Evolutionary conservation across 768 basidiomycete species (phyloP).

Genomic region (Coprinopsis marcescibilis): DNA sequence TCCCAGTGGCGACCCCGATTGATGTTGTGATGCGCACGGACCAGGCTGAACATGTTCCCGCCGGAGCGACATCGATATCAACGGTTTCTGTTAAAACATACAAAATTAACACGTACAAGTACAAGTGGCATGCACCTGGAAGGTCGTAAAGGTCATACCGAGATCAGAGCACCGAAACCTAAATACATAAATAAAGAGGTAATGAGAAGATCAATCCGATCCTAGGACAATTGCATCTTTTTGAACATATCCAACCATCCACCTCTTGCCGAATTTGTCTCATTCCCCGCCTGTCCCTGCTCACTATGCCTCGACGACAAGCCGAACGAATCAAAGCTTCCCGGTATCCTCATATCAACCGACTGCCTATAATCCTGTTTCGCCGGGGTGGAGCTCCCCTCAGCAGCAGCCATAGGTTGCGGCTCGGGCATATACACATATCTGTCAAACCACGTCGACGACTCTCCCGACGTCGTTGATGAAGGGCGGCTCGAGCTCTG

Average conservation of each 20-base stretch:
- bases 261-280: neutral
- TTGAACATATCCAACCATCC: neutral
- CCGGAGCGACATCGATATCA: no score
- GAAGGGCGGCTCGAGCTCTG: no score
- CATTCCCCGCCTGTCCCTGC: neutral
- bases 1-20: no score
- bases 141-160: no score
- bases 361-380: neutral
- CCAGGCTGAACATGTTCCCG: no score
- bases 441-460: neutral
- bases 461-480: no score
- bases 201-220: neutral
- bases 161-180: no score
- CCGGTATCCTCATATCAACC: conserved; percentile 9
- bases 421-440: conserved; percentile 1
- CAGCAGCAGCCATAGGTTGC: no score
- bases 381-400: neutral
- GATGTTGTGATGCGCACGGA: no score
- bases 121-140: no score
- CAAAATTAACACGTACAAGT: no score
- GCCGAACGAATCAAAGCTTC: conserved; percentile 4
- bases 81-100: no score
- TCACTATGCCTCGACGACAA: neutral
- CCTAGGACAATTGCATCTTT: neutral
- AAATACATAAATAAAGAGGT: neutral